Evolutionary conservation across 2,329 filamentous ascomycete species (phyloP).

Genomic region (Colletotrichum lini): DNA sequence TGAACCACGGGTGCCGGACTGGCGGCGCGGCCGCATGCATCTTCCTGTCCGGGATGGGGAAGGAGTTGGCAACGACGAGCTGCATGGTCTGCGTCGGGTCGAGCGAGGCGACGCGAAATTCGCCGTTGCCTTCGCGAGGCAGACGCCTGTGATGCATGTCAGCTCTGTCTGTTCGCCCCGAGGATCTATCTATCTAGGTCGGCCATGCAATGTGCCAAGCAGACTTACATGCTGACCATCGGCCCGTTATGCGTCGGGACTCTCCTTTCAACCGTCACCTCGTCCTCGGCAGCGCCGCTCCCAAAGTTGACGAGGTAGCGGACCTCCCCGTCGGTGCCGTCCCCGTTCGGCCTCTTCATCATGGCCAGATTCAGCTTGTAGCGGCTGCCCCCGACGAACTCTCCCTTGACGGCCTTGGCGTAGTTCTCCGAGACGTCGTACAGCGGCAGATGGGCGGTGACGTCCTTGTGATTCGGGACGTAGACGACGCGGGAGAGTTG

Average conservation of each 20-base stretch:
- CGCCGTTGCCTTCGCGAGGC: background rate
- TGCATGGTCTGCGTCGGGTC: background rate
- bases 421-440: slow-evolving; percentile 40
- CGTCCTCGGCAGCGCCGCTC: background rate
- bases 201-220: too few relatives aligned
- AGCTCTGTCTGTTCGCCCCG: background rate
- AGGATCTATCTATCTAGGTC: background rate
- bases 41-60: slow-evolving; percentile 18
- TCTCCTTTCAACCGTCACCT: slow-evolving; percentile 11
- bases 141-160: slow-evolving; percentile 8
- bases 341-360: slow-evolving; percentile 39
- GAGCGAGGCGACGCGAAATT: slow-evolving; percentile 17
- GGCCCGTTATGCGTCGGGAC: background rate
- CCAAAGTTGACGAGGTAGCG: slow-evolving; percentile 37
- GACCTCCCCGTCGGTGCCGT: slow-evolving; percentile 39
- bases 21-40: background rate
- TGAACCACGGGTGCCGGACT: slow-evolving; percentile 32
- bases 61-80: slow-evolving; percentile 3
- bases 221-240: slow-evolving; percentile 21
- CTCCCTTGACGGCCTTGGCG: slow-evolving; percentile 14
- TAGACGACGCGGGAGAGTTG: slow-evolving; percentile 41
- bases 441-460: slow-evolving; percentile 37
- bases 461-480: slow-evolving; percentile 31
- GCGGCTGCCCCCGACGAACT: slow-evolving; percentile 33
- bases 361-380: slow-evolving; percentile 39